Conservation (phyloP, 108 stramenopile genomes). For the Cyclotella atomus region DNA sequence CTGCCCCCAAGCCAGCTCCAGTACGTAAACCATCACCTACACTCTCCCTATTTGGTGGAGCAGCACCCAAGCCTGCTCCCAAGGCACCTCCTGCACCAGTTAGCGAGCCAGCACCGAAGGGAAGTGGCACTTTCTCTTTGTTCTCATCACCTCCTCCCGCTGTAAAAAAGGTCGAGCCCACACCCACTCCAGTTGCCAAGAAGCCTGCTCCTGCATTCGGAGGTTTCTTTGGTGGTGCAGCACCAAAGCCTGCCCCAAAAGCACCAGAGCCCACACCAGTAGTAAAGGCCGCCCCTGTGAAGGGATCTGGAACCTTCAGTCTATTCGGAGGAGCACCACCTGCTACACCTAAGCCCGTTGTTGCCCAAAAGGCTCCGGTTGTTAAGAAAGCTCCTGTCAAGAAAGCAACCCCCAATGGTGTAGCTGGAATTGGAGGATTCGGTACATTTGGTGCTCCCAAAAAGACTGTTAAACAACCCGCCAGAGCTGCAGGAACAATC, state of each 20-base stretch:
- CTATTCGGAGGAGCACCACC: conserved; percentile 49
- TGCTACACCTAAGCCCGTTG: conserved; percentile 15
- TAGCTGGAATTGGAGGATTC: conserved; percentile 23
- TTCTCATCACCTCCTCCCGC: conserved; percentile 28
- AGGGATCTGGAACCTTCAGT: conserved; percentile 51
- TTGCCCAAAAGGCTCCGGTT: conserved; percentile 33
- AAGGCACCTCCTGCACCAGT: conserved; percentile 35
- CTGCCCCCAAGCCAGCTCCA: conserved; percentile 27
- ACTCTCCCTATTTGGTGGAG: conserved; percentile 29
- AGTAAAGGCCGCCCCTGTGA: conserved; percentile 19
- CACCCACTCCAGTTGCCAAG: conserved; percentile 19
- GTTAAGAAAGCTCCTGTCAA: conserved; percentile 28
- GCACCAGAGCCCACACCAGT: conserved; percentile 34
- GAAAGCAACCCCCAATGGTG: conserved; percentile 9
- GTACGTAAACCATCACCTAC: conserved; percentile 48
- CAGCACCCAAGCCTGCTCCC: conserved; percentile 30
- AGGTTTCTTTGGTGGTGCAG: conserved; percentile 28
- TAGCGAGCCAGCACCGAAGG: conserved; percentile 20
- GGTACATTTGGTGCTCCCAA: conserved; percentile 5
- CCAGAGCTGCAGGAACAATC: conserved; percentile 16
- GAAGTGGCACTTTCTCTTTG: conserved; percentile 36
- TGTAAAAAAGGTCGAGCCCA: not conserved
- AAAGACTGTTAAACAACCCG: conserved; percentile 5
- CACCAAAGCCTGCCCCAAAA: conserved; percentile 35
- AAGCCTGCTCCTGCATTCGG: conserved; percentile 25